Conservation (phyloP, 257 asterid species). For the Misopates orontium region DNA sequence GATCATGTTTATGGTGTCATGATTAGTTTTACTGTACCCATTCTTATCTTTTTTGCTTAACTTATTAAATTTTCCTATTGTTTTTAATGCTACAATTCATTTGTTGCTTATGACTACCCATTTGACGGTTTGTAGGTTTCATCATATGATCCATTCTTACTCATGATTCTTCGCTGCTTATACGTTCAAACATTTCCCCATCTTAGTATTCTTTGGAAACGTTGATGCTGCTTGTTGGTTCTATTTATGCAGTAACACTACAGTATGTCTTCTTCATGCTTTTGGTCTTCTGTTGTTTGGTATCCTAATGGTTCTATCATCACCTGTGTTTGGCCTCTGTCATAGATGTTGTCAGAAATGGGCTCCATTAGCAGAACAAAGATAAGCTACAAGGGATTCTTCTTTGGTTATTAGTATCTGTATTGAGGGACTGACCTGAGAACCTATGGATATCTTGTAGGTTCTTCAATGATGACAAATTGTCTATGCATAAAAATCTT, state of each 20-base stretch:
- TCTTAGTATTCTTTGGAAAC: slow-evolving; percentile 13
- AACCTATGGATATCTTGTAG: background rate
- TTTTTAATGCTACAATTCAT: slow-evolving; percentile 1
- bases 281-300: no score
- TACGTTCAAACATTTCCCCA: background rate
- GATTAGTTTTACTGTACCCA: slow-evolving; percentile 5
- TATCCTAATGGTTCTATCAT: no score
- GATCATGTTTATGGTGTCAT: background rate
- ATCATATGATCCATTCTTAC: no score
- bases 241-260: background rate
- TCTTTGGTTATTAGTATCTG: no score
- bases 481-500: background rate
- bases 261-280: background rate
- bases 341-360: no score
- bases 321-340: background rate
- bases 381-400: no score
- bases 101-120: slow-evolving; percentile 1
- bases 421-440: no score
- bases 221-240: slow-evolving; percentile 1
- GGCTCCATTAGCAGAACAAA: no score
- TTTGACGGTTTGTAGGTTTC: background rate
- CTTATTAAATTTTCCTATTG: background rate
- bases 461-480: slow-evolving; percentile 6
- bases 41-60: slow-evolving; percentile 16
- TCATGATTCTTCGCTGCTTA: no score